Conservation (phyloP, 495 filamentous ascomycete species). For the Bombardia bombarda region DNA sequence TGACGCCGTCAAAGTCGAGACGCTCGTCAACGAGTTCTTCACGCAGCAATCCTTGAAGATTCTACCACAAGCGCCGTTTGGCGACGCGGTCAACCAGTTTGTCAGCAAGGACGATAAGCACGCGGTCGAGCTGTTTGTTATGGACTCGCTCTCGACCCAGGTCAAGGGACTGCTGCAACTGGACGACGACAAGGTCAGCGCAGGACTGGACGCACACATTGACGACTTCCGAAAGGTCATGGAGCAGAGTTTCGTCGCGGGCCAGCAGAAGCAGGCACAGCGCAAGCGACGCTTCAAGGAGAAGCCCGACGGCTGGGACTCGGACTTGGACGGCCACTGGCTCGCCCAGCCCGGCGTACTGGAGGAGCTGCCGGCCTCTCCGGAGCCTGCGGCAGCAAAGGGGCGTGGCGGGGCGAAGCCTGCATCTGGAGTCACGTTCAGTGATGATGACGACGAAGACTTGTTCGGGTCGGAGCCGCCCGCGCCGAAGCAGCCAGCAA, state of each 20-base stretch:
- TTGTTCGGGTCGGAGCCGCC: conserved; percentile 29
- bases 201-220: conserved; percentile 60
- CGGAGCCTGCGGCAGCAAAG: conserved; percentile 35
- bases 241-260: conserved; percentile 64
- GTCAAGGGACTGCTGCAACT: conserved; percentile 66
- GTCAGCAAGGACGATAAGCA: conserved; percentile 94
- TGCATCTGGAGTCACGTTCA: conserved; percentile 9
- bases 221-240: conserved; percentile 59
- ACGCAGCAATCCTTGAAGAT: conserved; percentile 79
- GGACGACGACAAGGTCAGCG: conserved; percentile 53
- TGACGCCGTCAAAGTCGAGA: conserved; percentile 79
- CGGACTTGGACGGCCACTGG: conserved; percentile 79
- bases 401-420: conserved; percentile 22
- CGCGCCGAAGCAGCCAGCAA: conserved; percentile 20
- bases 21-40: conserved; percentile 79
- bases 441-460: conserved; percentile 28
- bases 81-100: conserved; percentile 88
- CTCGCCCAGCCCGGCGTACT: conserved; percentile 67
- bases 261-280: conserved; percentile 51
- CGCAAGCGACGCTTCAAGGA: conserved; percentile 50
- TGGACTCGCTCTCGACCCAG: conserved; percentile 67
- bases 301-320: conserved; percentile 82
- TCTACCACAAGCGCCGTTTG: conserved; percentile 81
- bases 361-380: conserved; percentile 33
- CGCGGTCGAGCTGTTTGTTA: conserved; percentile 83